Percentiles rank a stretch among this genome's conserved stretches.
Conservation (phyloP, 768 basidiomycete genomes). For the Gloeopeniophorella convolvens region DNA sequence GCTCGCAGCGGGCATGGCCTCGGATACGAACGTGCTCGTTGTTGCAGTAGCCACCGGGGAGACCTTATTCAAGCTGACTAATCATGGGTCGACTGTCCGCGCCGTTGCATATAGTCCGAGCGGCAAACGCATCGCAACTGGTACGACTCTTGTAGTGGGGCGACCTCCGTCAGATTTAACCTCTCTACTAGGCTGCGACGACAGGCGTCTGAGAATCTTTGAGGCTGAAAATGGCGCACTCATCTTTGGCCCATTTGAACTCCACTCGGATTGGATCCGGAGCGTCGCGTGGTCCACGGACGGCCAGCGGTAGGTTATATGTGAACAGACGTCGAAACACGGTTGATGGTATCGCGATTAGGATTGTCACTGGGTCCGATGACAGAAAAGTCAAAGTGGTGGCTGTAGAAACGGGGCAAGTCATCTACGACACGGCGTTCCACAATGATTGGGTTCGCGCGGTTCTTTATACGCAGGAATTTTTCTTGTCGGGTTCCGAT, state of each 20-base stretch:
- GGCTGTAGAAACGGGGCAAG: background rate
- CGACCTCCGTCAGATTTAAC: background rate
- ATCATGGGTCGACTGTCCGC: background rate
- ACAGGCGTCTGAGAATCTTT: slow-evolving; percentile 21
- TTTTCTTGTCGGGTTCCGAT: slow-evolving; percentile 8
- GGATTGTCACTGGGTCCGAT: slow-evolving; percentile 12
- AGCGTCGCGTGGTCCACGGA: slow-evolving; percentile 25
- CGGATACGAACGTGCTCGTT: background rate
- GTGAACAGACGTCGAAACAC: background rate
- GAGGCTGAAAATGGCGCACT: slow-evolving; percentile 19
- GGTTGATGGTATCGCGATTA: background rate
- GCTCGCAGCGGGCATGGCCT: background rate
- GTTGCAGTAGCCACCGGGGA: slow-evolving; percentile 3
- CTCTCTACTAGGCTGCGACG: slow-evolving; percentile 15
- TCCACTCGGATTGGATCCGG: slow-evolving; percentile 15
- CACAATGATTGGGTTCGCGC: slow-evolving; percentile 10
- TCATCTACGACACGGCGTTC: slow-evolving; percentile 9
- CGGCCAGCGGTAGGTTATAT: background rate
- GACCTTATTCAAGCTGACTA: background rate
- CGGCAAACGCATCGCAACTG: slow-evolving; percentile 16
- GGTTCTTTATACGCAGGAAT: background rate
- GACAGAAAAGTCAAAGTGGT: slow-evolving; percentile 12
- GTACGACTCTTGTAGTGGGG: background rate
- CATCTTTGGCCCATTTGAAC: slow-evolving; percentile 11
- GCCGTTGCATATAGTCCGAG: slow-evolving; percentile 2